Evolutionary conservation across 768 basidiomycete species (phyloP).

Genomic region (Mycena haematopus): DNA sequence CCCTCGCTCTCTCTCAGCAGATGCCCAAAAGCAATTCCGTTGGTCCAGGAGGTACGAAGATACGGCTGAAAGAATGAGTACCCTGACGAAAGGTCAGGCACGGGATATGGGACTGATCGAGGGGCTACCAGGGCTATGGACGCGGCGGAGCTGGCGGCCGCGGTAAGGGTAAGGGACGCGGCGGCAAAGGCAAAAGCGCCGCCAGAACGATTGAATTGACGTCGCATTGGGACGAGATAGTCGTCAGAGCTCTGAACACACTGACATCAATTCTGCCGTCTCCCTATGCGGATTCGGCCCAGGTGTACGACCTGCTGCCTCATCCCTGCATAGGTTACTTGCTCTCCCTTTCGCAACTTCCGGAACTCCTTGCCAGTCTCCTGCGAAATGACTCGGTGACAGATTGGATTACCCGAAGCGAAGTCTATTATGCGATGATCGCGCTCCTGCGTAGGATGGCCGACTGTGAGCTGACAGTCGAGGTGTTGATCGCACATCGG

Average conservation of each 20-base stretch:
- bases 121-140: neutral
- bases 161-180: slow-evolving; percentile 5
- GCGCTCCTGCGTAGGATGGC: slow-evolving; percentile 53
- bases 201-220: slow-evolving; percentile 29
- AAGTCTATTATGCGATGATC: slow-evolving; percentile 57
- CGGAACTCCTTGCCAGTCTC: slow-evolving; percentile 50
- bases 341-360: slow-evolving; percentile 52
- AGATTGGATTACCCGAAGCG: slow-evolving; percentile 56
- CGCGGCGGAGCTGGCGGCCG: neutral
- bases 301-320: slow-evolving; percentile 56
- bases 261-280: slow-evolving; percentile 51
- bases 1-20: slow-evolving; percentile 39
- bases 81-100: slow-evolving; percentile 32
- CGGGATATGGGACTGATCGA: slow-evolving; percentile 50
- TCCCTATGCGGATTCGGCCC: slow-evolving; percentile 50
- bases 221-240: slow-evolving; percentile 46
- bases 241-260: slow-evolving; percentile 46
- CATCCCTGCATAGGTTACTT: slow-evolving; percentile 51
- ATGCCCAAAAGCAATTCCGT: slow-evolving; percentile 36
- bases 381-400: slow-evolving; percentile 63
- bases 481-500: slow-evolving; percentile 47
- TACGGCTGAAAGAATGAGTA: neutral
- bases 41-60: slow-evolving; percentile 47
- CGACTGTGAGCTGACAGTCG: slow-evolving; percentile 58
- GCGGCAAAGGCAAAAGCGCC: neutral